These are phyloP conservation scores for Leccinum pellstonianum DNA, from an alignment of 768 basidiomycete species.

Conservation along the genomic window DNA sequence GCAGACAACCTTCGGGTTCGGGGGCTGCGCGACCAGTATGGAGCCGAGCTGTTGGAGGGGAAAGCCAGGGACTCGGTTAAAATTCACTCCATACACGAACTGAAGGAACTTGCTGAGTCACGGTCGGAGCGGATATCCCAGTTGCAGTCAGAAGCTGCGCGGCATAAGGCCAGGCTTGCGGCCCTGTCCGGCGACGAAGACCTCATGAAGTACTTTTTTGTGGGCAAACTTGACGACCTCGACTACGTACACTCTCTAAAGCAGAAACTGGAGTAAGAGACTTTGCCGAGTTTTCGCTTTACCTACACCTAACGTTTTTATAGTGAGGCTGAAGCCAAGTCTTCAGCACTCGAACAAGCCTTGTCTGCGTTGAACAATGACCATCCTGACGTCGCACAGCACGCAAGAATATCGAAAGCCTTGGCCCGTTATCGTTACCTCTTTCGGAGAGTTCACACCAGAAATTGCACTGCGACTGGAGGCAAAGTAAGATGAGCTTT, in stretches of 20 bases:
- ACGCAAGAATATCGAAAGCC: slow-evolving; percentile 43
- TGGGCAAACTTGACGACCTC: slow-evolving; percentile 50
- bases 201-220: slow-evolving; percentile 67
- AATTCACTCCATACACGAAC: slow-evolving; percentile 58
- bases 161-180: slow-evolving; percentile 76
- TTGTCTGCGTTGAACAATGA: slow-evolving; percentile 44
- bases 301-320: slow-evolving; percentile 15
- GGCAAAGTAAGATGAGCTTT: slow-evolving; percentile 65
- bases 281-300: background rate
- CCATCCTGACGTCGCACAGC: slow-evolving; percentile 52
- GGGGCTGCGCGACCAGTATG: slow-evolving; percentile 66
- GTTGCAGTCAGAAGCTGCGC: slow-evolving; percentile 67
- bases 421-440: slow-evolving; percentile 58
- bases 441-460: slow-evolving; percentile 56
- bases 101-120: slow-evolving; percentile 61
- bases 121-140: slow-evolving; percentile 72
- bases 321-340: slow-evolving; percentile 55
- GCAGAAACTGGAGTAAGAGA: slow-evolving; percentile 52
- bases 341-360: slow-evolving; percentile 50
- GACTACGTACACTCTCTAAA: slow-evolving; percentile 55
- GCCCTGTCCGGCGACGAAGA: slow-evolving; percentile 70
- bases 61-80: slow-evolving; percentile 62
- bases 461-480: slow-evolving; percentile 58
- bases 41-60: slow-evolving; percentile 65
- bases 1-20: slow-evolving; percentile 70